A percentile compares a stretch with the other conserved stretches of the same genome.
These are phyloP conservation scores for Ceratocystiopsis brevicomis DNA, from an alignment of 2,329 filamentous ascomycete genomes.

Conservation along the genomic window DNA sequence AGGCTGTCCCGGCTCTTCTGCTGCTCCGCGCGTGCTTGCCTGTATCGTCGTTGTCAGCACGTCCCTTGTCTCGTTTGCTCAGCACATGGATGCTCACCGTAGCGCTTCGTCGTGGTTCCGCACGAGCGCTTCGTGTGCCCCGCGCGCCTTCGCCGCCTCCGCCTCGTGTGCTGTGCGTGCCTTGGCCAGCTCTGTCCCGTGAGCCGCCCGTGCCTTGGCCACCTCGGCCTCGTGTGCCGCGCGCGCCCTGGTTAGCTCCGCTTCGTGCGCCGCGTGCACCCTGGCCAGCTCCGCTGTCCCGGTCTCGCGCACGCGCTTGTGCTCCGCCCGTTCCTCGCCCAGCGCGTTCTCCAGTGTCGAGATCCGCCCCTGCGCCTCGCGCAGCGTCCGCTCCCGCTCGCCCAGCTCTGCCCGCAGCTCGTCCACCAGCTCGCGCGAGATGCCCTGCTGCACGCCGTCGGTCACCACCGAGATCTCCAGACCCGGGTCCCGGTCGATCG, in stretches of 20 bases:
- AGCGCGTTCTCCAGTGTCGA: slow-evolving; percentile 33
- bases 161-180: too few relatives aligned
- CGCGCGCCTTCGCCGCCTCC: too few relatives aligned
- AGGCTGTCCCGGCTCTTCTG: slow-evolving; percentile 5
- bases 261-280: slow-evolving; percentile 6
- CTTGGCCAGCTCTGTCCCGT: too few relatives aligned
- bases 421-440: slow-evolving; percentile 87
- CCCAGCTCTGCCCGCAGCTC: slow-evolving; percentile 59
- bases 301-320: slow-evolving; percentile 44
- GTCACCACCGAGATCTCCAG: slow-evolving; percentile 66
- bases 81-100: slow-evolving; percentile 13
- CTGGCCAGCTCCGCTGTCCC: slow-evolving; percentile 30
- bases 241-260: slow-evolving; percentile 12
- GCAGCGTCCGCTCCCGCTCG: slow-evolving; percentile 41
- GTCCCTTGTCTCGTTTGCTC: too few relatives aligned
- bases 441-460: slow-evolving; percentile 68
- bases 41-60: too few relatives aligned
- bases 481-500: slow-evolving; percentile 79
- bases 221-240: too few relatives aligned
- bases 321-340: slow-evolving; percentile 56
- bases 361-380: slow-evolving; percentile 26
- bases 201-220: too few relatives aligned
- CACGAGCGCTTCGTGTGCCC: slow-evolving; percentile 22
- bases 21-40: slow-evolving; percentile 10
- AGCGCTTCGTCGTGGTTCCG: slow-evolving; percentile 47